A percentile compares a stretch with the other conserved stretches of the same genome.
Evolutionary conservation across 2,329 filamentous ascomycete species (phyloP).

Genomic region (Claviceps arundinis): DNA sequence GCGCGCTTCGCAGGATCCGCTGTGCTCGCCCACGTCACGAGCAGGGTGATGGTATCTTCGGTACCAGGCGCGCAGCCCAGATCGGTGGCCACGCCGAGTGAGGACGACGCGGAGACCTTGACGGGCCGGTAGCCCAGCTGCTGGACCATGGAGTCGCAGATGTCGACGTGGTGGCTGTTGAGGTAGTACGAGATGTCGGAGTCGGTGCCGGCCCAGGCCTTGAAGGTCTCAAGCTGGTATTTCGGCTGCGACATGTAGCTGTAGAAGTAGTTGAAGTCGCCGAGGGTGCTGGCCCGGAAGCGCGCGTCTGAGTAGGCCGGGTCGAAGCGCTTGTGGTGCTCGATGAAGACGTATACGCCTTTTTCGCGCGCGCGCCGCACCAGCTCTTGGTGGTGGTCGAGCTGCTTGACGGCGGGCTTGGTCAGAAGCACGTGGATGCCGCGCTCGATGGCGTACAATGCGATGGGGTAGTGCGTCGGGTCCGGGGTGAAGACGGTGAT

Average conservation of each 20-base stretch:
- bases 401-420: constrained; percentile 80
- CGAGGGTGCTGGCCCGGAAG: constrained; percentile 60
- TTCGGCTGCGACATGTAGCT: constrained; percentile 92
- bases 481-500: constrained; percentile 96
- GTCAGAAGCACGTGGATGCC: constrained; percentile 86
- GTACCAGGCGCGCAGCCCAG: constrained; percentile 70
- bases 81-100: constrained; percentile 63
- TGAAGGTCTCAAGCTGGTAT: constrained; percentile 85
- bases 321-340: constrained; percentile 95
- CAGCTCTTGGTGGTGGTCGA: constrained; percentile 66
- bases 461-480: constrained; percentile 84
- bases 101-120: constrained; percentile 64
- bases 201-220: constrained; percentile 82
- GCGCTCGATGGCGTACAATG: constrained; percentile 79
- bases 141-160: constrained; percentile 84
- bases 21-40: constrained; percentile 77
- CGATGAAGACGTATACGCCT: constrained; percentile 80
- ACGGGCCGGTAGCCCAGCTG: constrained; percentile 58
- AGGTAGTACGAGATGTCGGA: constrained; percentile 94
- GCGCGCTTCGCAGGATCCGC: constrained; percentile 56
- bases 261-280: constrained; percentile 98
- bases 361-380: constrained; percentile 58
- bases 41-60: constrained; percentile 84
- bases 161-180: constrained; percentile 87
- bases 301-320: constrained; percentile 83